These are phyloP conservation scores for Nidula microcarpa DNA, from an alignment of 768 basidiomycete genomes.

Conservation along the genomic window DNA sequence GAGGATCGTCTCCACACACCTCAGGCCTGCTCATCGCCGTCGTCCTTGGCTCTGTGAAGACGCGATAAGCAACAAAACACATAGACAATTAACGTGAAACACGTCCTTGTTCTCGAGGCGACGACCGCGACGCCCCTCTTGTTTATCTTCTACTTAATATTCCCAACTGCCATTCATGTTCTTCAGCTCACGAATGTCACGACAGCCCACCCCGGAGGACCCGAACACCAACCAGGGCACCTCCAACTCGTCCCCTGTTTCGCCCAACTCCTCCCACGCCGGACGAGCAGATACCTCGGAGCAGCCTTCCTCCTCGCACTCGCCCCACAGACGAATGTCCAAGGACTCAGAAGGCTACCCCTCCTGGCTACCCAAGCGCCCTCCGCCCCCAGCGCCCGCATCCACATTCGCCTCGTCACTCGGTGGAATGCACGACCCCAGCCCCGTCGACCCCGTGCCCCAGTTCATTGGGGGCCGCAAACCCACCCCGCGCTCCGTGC, in stretches of 20 bases:
- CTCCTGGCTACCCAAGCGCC: slow-evolving; percentile 79
- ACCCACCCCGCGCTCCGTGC: slow-evolving; percentile 76
- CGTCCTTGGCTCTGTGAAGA: neutral
- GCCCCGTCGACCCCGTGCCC: slow-evolving; percentile 24
- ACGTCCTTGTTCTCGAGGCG: neutral
- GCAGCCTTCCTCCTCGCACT: slow-evolving; percentile 25
- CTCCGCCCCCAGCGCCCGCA: slow-evolving; percentile 71
- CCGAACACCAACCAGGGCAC: slow-evolving; percentile 11
- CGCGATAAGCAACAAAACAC: slow-evolving; percentile 14
- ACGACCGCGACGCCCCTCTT: neutral
- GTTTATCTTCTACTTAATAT: slow-evolving; percentile 1
- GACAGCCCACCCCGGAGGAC: slow-evolving; percentile 26
- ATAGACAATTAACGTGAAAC: slow-evolving; percentile 27
- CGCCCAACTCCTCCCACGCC: neutral
- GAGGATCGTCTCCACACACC: neutral
- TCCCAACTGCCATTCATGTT: slow-evolving; percentile 12
- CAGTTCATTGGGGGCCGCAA: slow-evolving; percentile 58
- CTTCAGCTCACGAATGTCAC: slow-evolving; percentile 32
- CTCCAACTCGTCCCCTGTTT: slow-evolving; percentile 3
- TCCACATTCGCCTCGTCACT: slow-evolving; percentile 64
- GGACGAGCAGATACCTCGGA: slow-evolving; percentile 4
- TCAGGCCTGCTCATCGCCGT: neutral
- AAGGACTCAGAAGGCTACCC: slow-evolving; percentile 70
- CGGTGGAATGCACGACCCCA: slow-evolving; percentile 27
- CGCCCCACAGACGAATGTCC: slow-evolving; percentile 25